phyloP scores from a whole-genome alignment of 2,329 filamentous ascomycete genomes.

The Grosmannia serpens region DNA sequence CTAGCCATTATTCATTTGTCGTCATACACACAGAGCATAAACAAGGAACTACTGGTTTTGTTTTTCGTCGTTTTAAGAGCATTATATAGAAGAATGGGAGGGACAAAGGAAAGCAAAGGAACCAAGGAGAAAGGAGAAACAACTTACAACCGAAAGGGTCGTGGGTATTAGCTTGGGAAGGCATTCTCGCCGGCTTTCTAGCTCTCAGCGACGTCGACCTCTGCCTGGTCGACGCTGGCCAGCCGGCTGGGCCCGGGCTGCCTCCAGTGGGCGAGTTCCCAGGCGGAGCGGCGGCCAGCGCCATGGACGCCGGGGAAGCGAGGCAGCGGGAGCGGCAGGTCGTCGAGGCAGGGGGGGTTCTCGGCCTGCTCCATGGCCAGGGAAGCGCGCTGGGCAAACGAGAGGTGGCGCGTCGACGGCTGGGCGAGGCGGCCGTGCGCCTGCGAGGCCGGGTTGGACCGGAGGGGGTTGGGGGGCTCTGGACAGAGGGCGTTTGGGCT shows the following conservation, averaged over 20 bases:
- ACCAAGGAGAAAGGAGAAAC: neutral
- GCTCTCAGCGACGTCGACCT: neutral
- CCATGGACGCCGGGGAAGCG: neutral
- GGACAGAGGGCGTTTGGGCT: neutral
- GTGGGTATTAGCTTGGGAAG: too few relatives aligned
- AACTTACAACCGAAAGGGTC: neutral
- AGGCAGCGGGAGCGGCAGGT: neutral
- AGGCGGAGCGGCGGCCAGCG: neutral
- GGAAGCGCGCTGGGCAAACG: neutral
- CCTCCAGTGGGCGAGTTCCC: neutral
- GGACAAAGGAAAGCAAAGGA: neutral
- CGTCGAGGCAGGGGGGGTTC: neutral
- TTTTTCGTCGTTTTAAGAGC: too few relatives aligned
- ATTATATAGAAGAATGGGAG: too few relatives aligned
- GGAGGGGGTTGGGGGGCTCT: neutral
- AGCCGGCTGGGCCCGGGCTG: conserved; percentile 5
- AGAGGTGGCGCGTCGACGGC: neutral
- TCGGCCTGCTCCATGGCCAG: neutral
- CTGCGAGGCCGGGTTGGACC: neutral
- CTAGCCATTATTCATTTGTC: too few relatives aligned
- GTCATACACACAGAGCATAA: too few relatives aligned
- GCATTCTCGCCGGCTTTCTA: neutral
- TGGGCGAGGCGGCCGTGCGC: neutral
- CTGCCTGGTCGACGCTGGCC: neutral
- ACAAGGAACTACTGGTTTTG: too few relatives aligned